Percentiles rank a stretch among this genome's conserved stretches.
Evolutionary conservation across 768 basidiomycete genomes (phyloP).

Genomic region (Leccinum incarnatum): DNA sequence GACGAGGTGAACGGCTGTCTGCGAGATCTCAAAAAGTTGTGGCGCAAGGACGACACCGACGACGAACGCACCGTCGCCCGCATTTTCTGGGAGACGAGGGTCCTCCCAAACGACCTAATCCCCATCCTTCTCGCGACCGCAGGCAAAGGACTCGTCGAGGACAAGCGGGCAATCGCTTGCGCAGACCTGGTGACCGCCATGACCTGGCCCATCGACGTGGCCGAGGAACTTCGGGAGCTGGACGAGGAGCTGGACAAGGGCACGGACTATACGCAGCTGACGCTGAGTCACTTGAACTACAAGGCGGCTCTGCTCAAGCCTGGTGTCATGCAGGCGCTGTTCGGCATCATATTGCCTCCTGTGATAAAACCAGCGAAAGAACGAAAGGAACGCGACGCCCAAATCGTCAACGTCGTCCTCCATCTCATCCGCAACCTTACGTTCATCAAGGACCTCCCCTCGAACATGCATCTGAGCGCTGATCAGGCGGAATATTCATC

Average conservation of each 20-base stretch:
- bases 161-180: constrained; percentile 78
- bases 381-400: constrained; percentile 74
- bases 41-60: constrained; percentile 95
- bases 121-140: constrained; percentile 82
- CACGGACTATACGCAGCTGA: constrained; percentile 85
- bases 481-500: constrained; percentile 78
- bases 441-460: constrained; percentile 84
- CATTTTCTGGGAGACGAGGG: constrained; percentile 86
- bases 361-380: constrained; percentile 69
- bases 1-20: constrained; percentile 83
- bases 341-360: constrained; percentile 75
- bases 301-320: constrained; percentile 71
- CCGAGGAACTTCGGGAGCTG: constrained; percentile 91
- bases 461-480: constrained; percentile 66
- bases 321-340: constrained; percentile 66
- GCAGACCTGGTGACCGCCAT: constrained; percentile 92
- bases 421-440: constrained; percentile 92
- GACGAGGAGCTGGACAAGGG: constrained; percentile 74
- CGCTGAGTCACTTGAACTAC: constrained; percentile 82
- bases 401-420: constrained; percentile 84
- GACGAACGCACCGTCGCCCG: constrained; percentile 95
- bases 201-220: constrained; percentile 98
- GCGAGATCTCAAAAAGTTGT: constrained; percentile 92
- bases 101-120: constrained; percentile 83
- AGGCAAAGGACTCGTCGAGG: constrained; percentile 72